Evolutionary conservation across 2,329 filamentous ascomycete species (phyloP).

Genomic region (Aspergillus ruber): DNA sequence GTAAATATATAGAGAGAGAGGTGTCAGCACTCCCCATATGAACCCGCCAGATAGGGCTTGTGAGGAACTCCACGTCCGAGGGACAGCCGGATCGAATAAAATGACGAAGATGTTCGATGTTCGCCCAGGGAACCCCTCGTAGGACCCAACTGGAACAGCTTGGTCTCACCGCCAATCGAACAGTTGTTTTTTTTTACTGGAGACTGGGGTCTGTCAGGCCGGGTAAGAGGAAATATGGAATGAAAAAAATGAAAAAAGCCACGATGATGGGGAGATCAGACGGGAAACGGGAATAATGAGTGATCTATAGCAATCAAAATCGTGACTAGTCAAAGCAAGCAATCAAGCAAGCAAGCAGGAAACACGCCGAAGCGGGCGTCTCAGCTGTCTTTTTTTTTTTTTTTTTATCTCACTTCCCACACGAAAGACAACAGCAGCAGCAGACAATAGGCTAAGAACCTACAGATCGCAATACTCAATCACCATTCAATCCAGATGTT

Average conservation of each 20-base stretch:
- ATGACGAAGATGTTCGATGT: not conserved
- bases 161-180: slow-evolving; percentile 6
- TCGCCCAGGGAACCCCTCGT: not conserved
- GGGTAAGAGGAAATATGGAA: not conserved
- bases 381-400: not conserved
- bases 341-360: slow-evolving; percentile 2
- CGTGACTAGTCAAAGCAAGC: not conserved
- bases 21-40: not conserved
- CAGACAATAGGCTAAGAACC: too few species aligned
- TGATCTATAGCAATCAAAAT: not conserved
- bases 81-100: not conserved
- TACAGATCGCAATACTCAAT: too few species aligned
- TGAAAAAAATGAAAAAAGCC: not conserved
- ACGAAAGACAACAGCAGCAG: not conserved
- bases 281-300: slow-evolving; percentile 4
- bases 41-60: not conserved
- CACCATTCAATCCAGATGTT: too few species aligned
- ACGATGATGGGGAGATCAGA: slow-evolving; percentile 8
- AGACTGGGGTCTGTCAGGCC: not conserved
- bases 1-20: not conserved
- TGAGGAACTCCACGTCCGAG: not conserved
- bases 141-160: slow-evolving; percentile 1
- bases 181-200: not conserved
- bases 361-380: slow-evolving; percentile 6
- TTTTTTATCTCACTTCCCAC: not conserved